Conservation (phyloP, 805 yeast genomes). For the Saccharomycopsis guyanensis region DNA sequence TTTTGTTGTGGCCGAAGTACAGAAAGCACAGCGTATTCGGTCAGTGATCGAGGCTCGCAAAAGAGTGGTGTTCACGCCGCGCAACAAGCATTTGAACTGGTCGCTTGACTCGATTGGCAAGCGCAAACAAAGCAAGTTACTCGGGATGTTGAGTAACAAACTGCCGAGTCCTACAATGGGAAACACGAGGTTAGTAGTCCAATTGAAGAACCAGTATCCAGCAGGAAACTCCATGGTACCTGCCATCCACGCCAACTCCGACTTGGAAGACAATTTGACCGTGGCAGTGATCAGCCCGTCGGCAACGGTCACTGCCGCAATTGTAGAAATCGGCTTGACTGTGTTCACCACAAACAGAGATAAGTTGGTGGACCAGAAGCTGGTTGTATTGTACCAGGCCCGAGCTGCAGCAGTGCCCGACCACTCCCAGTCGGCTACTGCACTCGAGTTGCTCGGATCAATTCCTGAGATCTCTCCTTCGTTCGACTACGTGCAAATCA, state of each 20-base stretch:
- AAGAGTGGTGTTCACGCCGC: not conserved
- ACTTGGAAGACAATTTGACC: not conserved
- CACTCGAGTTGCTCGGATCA: not conserved
- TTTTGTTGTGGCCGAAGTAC: not conserved
- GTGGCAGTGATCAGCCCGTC: no score
- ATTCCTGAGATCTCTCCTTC: not conserved
- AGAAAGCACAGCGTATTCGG: not conserved
- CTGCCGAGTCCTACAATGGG: not conserved
- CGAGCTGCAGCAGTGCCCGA: not conserved
- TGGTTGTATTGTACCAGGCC: not conserved
- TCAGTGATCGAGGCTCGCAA: not conserved
- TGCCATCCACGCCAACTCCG: not conserved
- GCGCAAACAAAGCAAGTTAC: no score
- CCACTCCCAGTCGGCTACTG: no score
- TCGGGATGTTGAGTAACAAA: no score
- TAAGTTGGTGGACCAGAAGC: not conserved
- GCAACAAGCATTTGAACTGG: not conserved
- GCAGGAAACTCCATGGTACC: not conserved
- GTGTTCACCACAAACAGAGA: not conserved
- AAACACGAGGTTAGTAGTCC: not conserved
- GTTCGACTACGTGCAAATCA: not conserved
- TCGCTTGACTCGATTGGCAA: not conserved
- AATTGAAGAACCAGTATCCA: not conserved
- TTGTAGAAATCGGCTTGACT: not conserved
- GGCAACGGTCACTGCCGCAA: no score